Percentiles rank a stretch among this genome's conserved stretches.
Evolutionary conservation across 495 filamentous ascomycete genomes (phyloP).

Genomic region (Entonaema liquescens): DNA sequence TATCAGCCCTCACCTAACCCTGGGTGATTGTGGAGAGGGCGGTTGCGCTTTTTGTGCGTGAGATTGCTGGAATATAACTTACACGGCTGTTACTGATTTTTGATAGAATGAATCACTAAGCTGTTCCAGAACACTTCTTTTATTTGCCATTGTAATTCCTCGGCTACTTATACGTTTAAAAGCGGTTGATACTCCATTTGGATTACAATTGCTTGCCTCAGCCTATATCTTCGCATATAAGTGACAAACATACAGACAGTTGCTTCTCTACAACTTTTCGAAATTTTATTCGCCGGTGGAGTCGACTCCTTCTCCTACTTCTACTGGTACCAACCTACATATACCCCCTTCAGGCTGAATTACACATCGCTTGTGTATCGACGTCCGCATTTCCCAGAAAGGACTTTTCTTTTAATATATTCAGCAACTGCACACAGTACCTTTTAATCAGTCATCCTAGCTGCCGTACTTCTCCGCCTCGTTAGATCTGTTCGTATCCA

Average conservation of each 20-base stretch:
- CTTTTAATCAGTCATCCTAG: slow-evolving; percentile 24
- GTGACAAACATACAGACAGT: slow-evolving; percentile 1
- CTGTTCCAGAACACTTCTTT: slow-evolving; percentile 28
- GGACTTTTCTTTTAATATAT: slow-evolving; percentile 27
- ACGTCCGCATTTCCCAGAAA: slow-evolving; percentile 42
- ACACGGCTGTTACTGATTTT: slow-evolving; percentile 4
- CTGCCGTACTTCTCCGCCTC: slow-evolving; percentile 38
- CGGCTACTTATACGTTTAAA: slow-evolving; percentile 11
- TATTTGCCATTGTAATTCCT: slow-evolving; percentile 6
- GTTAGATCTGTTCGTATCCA: slow-evolving; percentile 21
- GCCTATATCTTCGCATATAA: neutral
- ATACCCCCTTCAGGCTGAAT: slow-evolving; percentile 41
- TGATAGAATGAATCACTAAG: slow-evolving; percentile 11
- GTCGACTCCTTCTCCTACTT: slow-evolving; percentile 17
- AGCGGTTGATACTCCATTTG: slow-evolving; percentile 9
- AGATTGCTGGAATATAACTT: slow-evolving; percentile 13
- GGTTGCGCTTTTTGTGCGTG: slow-evolving; percentile 36
- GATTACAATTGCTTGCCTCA: slow-evolving; percentile 1
- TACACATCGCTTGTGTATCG: slow-evolving; percentile 20
- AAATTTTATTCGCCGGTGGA: slow-evolving; percentile 21
- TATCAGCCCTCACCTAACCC: slow-evolving; percentile 23
- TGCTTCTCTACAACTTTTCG: slow-evolving; percentile 13
- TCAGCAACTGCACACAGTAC: slow-evolving; percentile 22
- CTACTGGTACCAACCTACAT: slow-evolving; percentile 15
- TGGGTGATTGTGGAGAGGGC: slow-evolving; percentile 14